A percentile compares a stretch with the other conserved stretches of the same genome.
These are phyloP conservation scores for Candida pseudoviswanathii DNA, from an alignment of 1,139 yeast genomes.

Conservation along the genomic window DNA sequence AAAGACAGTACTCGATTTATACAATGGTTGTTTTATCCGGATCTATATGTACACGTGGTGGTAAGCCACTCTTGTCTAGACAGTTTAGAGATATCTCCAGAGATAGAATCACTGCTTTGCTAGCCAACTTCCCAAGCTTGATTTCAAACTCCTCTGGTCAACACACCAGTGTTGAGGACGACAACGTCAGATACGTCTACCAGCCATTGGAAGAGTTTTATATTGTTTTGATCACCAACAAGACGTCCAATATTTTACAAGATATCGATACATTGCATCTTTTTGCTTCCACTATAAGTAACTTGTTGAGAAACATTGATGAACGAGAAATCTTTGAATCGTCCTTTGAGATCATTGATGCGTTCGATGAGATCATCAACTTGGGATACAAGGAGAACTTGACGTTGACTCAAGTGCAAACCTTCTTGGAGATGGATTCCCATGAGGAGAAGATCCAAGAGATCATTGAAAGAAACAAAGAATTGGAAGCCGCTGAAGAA, in stretches of 20 bases:
- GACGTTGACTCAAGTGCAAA: conserved; percentile 78
- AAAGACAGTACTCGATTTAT: background rate
- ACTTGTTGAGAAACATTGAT: conserved; percentile 71
- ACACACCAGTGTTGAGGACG: conserved; percentile 95
- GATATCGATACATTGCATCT: conserved; percentile 91
- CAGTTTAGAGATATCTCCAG: conserved; percentile 86
- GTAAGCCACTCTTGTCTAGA: conserved; percentile 89
- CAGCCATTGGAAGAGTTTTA: conserved; percentile 95
- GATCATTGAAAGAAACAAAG: conserved; percentile 95
- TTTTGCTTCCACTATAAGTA: conserved; percentile 79
- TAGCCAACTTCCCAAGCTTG: conserved; percentile 85
- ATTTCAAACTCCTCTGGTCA: conserved; percentile 73
- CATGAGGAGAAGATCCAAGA: conserved; percentile 99
- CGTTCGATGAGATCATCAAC: conserved; percentile 91
- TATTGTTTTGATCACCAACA: conserved; percentile 87
- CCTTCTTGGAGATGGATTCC: conserved; percentile 95
- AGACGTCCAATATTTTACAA: conserved; percentile 88
- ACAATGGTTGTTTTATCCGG: conserved; percentile 74
- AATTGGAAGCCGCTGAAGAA: conserved; percentile 95
- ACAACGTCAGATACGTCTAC: conserved; percentile 87
- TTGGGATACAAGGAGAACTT: conserved; percentile 91
- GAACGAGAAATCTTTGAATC: conserved; percentile 82
- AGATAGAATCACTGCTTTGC: conserved; percentile 82
- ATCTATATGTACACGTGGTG: conserved; percentile 92
- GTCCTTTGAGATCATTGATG: conserved; percentile 86